Evolutionary conservation across 2,329 filamentous ascomycete species (phyloP), one percentile per base, ranked within the genome.

Genomic region (Fusarium setosum): DNA sequence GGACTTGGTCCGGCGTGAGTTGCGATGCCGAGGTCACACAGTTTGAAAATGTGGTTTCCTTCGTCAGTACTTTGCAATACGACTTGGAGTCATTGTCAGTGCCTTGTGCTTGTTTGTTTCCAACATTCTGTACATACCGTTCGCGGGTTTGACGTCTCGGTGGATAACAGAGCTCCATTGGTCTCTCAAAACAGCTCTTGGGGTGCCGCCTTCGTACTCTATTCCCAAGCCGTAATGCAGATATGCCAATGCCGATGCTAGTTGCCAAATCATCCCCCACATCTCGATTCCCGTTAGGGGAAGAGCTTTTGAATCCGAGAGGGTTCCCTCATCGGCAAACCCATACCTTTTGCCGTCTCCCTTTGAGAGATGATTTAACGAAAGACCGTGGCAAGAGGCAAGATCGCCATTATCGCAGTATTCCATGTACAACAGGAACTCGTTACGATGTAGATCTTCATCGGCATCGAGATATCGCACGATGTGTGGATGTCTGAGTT

Each of bases 21-120:
- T 9, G 47, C 47, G 2, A 50, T 50, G 24, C 47, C 47, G 3
- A 50, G 15, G 4, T 50, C 32, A n/a, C 47, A 50, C 7, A 50
- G 29, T 13, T 50, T 50, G 20, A 50, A 50, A 10, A 38, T n/a
- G n/a, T 6, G n/a, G 3, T 18, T 38, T 10, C 12, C 10, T 4
- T 18, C 11, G 4, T 50, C 32, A 1, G 18, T 10, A 6, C 47
- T 18, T 3, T 50, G 47, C 21, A 38, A 17, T 1, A 50, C 47
- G 26, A 50, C 47, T 49, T 17, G 12, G 7, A 4, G 4, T 42
- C 15, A 24, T 13, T 17, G 13, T 10, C 8, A 10, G 21, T 24
- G 6, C 13, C 4, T 11, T 3, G 4, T 9, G 6, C 6, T 11
- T 4, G 17, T 7, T 15, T 17, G 20, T 23, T 35, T 11, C 10